phyloP scores from a whole-genome alignment of 2,329 filamentous ascomycete genomes.

The Penicillium concentricum region DNA sequence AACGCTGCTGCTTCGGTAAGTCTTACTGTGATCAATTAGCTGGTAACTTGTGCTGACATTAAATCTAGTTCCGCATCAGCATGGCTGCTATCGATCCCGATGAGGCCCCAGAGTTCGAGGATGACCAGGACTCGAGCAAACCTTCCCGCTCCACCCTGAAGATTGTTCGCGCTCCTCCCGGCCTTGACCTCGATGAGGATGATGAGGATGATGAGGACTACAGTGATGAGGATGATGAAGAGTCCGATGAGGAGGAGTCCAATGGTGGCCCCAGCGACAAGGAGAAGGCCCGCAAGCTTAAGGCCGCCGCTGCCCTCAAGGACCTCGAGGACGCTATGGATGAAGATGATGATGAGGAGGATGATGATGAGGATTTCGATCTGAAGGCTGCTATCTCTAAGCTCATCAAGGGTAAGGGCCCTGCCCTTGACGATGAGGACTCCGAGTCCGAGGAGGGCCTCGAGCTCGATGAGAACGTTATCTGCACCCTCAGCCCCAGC shows the following conservation, averaged over 20 bases:
- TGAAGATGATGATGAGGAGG: conserved; percentile 56
- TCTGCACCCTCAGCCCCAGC: conserved; percentile 93
- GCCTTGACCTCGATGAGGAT: conserved; percentile 58
- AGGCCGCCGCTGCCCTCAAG: conserved; percentile 72
- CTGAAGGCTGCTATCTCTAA: conserved; percentile 52
- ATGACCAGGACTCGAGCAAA: conserved; percentile 59
- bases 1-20: conserved; percentile 83
- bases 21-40: conserved; percentile 23
- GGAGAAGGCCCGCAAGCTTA: conserved; percentile 82
- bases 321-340: conserved; percentile 69
- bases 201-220: conserved; percentile 60
- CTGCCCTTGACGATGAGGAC: conserved; percentile 65
- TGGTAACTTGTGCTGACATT: conserved; percentile 6
- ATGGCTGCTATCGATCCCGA: conserved; percentile 98
- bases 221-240: conserved; percentile 49
- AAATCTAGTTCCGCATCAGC: conserved; percentile 81
- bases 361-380: conserved; percentile 62
- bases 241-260: conserved; percentile 69
- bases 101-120: conserved; percentile 66
- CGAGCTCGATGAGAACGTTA: conserved; percentile 82
- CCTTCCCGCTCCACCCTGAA: conserved; percentile 82
- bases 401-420: conserved; percentile 66
- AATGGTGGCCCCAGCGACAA: conserved; percentile 93
- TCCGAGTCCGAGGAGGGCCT: conserved; percentile 58
- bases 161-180: conserved; percentile 71